Conservation (phyloP, 2,329 filamentous ascomycete genomes). For the Hypomyces rosellus region DNA sequence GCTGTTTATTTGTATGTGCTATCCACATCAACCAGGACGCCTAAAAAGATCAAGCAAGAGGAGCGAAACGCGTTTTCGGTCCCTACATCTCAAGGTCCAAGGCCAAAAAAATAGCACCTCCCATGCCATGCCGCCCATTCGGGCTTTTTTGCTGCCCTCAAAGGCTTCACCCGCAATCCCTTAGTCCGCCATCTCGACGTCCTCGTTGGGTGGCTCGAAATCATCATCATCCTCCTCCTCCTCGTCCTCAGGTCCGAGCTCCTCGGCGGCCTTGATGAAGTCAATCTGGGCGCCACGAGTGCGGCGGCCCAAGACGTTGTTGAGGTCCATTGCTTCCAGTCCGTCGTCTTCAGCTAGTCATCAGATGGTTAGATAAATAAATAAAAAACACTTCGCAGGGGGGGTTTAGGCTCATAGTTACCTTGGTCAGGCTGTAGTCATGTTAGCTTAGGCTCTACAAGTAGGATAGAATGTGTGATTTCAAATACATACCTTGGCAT, state of each 20-base stretch:
- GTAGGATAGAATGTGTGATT: not conserved
- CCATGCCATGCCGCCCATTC: too few relatives aligned
- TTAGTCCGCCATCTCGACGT: constrained; percentile 59
- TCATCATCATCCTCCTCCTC: constrained; percentile 75
- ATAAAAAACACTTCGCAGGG: not conserved
- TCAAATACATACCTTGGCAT: constrained; percentile 22
- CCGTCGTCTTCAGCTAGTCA: constrained; percentile 61
- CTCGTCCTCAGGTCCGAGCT: constrained; percentile 68
- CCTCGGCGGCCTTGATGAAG: constrained; percentile 82
- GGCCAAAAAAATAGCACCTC: too few relatives aligned
- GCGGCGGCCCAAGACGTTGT: constrained; percentile 85
- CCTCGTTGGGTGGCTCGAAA: constrained; percentile 57
- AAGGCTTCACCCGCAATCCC: not conserved
- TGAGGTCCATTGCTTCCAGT: constrained; percentile 83
- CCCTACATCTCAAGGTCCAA: too few relatives aligned
- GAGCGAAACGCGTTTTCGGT: too few relatives aligned
- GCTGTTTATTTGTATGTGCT: too few relatives aligned
- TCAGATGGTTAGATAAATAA: constrained; percentile 3
- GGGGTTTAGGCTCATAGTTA: constrained; percentile 16
- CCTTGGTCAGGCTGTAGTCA: constrained; percentile 23
- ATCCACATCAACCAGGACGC: too few relatives aligned
- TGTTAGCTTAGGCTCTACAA: constrained; percentile 18
- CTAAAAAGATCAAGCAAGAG: too few relatives aligned
- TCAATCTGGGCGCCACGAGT: constrained; percentile 91
- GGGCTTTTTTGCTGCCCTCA: not conserved